These are phyloP conservation scores for Daldinia sp. DNA, from an alignment of 2,329 filamentous ascomycete species.

Conservation along the genomic window DNA sequence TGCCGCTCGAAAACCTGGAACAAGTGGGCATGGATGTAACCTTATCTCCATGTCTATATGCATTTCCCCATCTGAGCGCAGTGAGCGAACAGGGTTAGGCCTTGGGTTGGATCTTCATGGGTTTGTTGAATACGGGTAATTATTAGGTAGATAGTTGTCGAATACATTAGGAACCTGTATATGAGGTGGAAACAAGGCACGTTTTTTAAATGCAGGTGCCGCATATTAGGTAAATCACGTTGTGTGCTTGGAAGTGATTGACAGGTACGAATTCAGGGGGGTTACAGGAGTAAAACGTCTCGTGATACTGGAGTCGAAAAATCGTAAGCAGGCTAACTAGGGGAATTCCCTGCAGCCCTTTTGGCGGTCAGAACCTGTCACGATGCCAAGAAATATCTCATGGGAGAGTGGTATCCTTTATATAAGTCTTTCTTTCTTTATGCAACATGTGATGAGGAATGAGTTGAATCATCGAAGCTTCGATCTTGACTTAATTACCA, in stretches of 20 bases:
- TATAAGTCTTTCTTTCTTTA: too few relatives aligned
- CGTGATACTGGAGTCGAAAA: not conserved
- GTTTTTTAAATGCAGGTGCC: not conserved
- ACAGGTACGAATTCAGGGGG: not conserved
- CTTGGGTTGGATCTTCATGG: not conserved
- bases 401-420: not conserved
- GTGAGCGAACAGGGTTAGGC: slow-evolving; percentile 1
- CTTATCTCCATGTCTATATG: not conserved
- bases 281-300: not conserved
- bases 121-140: not conserved
- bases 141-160: not conserved
- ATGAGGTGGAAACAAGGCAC: too few relatives aligned
- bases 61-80: slow-evolving; percentile 27
- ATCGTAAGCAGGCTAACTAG: not conserved
- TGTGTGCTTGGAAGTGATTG: not conserved
- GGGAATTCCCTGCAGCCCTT: not conserved
- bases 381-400: not conserved
- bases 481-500: not conserved
- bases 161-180: too few relatives aligned
- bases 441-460: not conserved
- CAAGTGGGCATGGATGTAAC: slow-evolving; percentile 20
- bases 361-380: not conserved
- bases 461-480: not conserved
- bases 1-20: slow-evolving; percentile 13
- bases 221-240: not conserved